Evolutionary conservation across 352 stramenopile species (phyloP), one percentile per base, ranked within the genome.

Genomic region (Pythium guiyangense): DNA sequence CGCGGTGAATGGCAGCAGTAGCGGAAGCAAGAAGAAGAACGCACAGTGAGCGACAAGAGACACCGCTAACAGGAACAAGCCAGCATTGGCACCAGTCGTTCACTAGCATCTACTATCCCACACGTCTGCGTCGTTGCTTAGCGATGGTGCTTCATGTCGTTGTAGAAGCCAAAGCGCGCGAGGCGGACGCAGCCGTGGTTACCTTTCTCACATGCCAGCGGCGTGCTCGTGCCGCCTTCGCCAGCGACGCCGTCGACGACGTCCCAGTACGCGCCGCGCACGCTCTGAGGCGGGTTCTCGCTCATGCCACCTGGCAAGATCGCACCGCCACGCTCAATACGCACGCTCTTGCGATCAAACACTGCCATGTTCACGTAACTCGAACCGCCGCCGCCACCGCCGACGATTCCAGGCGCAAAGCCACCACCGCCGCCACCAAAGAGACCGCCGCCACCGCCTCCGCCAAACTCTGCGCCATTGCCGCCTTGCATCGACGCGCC

Each of bases 121-220:
- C 22, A 22, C 22, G 22, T 22, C 22, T 22, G 22, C 22, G 22
- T 22, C 22, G 22, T 37, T 37, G 31, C 31, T 37, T 37, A 86
- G 9, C 61, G 65, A 63, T 84, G 63, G 50, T 82, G 73, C 49
- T 87, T 85, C 79, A 92, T 92, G 47, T 92, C 78, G 29, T 81
- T 72, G 62, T 87, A 90, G 53, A 90, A 92, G 0, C 82, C 79
- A 20, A 63, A 62, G 9, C 70, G 69, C 8, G 79, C 82, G 20
- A 90, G 66, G 2, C 82, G 77, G 10, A 90, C 73, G 27, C 72
- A 79, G 10, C 82, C 82, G 50, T 92, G 70, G 52, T 87, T 90
- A 14, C 82, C 82, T 8, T 54, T 55, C 8, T 70, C 70, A 9
- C 65, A 57, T 4, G 39, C 48, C 6, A 20, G 51, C 6, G 57